phyloP scores from a whole-genome alignment of 2,329 filamentous ascomycete genomes.

The Lachnellula suecica region DNA sequence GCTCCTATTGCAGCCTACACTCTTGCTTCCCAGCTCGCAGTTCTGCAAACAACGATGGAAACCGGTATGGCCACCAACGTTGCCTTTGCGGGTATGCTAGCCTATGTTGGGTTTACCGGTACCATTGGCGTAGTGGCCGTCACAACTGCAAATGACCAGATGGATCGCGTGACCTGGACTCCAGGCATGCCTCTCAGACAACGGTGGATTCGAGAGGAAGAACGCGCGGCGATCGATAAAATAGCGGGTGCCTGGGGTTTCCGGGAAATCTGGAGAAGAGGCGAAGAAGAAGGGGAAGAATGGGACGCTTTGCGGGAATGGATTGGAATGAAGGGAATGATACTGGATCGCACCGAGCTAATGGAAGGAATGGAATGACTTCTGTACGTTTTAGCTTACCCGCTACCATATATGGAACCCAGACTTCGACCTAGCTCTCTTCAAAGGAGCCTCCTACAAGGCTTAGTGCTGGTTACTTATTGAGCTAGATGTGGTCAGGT shows the following conservation, averaged over 20 bases:
- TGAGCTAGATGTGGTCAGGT: too few relatives aligned
- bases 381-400: not conserved
- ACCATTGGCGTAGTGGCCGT: constrained; percentile 82
- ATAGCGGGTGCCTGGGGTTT: constrained; percentile 92
- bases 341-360: constrained; percentile 83
- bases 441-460: not conserved
- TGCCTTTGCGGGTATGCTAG: constrained; percentile 76
- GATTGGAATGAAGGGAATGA: constrained; percentile 80
- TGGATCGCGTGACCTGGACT: constrained; percentile 89
- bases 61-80: constrained; percentile 70
- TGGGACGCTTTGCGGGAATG: constrained; percentile 87
- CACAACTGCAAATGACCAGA: constrained; percentile 89
- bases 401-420: not conserved
- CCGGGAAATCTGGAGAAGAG: constrained; percentile 73
- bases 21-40: constrained; percentile 65
- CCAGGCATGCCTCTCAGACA: constrained; percentile 76
- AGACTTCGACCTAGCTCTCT: not conserved
- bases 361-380: constrained; percentile 85
- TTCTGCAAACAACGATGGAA: constrained; percentile 76
- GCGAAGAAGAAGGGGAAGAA: constrained; percentile 87
- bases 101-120: constrained; percentile 79
- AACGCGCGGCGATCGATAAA: constrained; percentile 81
- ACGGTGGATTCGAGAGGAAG: constrained; percentile 86
- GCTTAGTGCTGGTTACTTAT: too few relatives aligned
- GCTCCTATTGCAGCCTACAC: constrained; percentile 70